These are phyloP conservation scores for Backusella tuberculispora DNA, from an alignment of 192 early-diverging fungal genomes.

Conservation along the genomic window DNA sequence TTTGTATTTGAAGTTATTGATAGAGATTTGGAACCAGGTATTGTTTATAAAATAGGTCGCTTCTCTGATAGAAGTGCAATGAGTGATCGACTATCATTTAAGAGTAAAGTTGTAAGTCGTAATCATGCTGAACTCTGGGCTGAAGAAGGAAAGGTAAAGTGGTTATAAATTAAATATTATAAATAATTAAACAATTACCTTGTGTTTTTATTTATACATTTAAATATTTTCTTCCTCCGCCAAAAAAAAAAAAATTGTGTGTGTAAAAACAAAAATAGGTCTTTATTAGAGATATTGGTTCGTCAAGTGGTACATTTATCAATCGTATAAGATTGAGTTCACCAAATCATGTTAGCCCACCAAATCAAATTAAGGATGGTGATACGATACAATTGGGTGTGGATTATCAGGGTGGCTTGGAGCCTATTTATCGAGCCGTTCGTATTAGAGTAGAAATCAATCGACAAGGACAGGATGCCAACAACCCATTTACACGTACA, in stretches of 20 bases:
- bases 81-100: conserved; percentile 77
- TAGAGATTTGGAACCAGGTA: conserved; percentile 63
- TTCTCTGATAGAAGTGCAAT: conserved; percentile 66
- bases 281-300: conserved; percentile 90
- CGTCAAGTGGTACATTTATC: conserved; percentile 96
- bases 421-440: conserved; percentile 92
- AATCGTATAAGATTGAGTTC: conserved; percentile 91
- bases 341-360: conserved; percentile 81
- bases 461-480: conserved; percentile 59
- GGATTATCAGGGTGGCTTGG: conserved; percentile 87
- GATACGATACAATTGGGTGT: conserved; percentile 95
- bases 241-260: neutral
- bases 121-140: conserved; percentile 94
- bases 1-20: conserved; percentile 60
- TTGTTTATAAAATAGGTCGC: conserved; percentile 69
- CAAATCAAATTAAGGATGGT: conserved; percentile 80
- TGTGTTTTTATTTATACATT: neutral
- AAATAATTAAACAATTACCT: neutral
- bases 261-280: conserved; percentile 64
- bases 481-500: conserved; percentile 51
- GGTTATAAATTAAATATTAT: neutral
- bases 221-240: neutral
- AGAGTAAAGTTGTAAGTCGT: conserved; percentile 91
- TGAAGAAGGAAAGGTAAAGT: conserved; percentile 63
- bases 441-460: conserved; percentile 84